phyloP scores from a whole-genome alignment of 768 basidiomycete species.

The Leucosporidium creatinivorum region DNA sequence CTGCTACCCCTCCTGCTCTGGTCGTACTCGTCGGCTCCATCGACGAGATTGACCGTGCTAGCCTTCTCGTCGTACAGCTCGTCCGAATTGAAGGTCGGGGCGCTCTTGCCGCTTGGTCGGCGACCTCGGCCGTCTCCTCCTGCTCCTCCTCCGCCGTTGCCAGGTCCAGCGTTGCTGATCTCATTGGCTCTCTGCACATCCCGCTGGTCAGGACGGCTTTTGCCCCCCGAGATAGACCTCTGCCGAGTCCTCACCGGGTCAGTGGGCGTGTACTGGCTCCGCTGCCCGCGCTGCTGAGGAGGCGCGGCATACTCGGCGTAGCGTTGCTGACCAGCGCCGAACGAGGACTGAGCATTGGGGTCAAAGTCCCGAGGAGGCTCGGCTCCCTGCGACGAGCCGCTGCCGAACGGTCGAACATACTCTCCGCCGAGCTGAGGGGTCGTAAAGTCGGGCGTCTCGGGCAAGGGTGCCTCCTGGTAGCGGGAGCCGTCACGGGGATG shows the following conservation, averaged over 20 bases:
- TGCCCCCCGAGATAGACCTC: background rate
- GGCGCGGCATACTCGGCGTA: background rate
- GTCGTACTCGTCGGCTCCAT: background rate
- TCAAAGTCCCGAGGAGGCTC: constrained; percentile 20
- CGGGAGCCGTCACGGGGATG: background rate
- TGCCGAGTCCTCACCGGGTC: constrained; percentile 6
- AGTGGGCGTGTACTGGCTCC: background rate
- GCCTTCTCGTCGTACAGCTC: constrained; percentile 8
- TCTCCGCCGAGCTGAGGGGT: background rate
- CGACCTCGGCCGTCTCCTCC: background rate
- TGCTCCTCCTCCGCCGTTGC: background rate
- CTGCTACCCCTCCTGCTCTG: background rate
- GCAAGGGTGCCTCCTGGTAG: background rate
- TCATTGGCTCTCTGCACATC: background rate
- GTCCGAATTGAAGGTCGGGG: too few relatives aligned
- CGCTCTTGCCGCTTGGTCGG: background rate
- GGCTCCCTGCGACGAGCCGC: background rate
- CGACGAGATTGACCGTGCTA: constrained; percentile 15
- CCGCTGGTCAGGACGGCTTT: background rate
- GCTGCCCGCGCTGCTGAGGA: background rate
- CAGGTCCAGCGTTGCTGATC: background rate
- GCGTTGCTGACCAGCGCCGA: background rate
- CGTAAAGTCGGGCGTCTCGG: background rate
- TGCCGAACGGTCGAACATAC: background rate
- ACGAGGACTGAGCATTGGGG: constrained; percentile 2